Base-by-base conservation (phyloP, 306 rosid genomes). In the Betula pendula region DNA sequence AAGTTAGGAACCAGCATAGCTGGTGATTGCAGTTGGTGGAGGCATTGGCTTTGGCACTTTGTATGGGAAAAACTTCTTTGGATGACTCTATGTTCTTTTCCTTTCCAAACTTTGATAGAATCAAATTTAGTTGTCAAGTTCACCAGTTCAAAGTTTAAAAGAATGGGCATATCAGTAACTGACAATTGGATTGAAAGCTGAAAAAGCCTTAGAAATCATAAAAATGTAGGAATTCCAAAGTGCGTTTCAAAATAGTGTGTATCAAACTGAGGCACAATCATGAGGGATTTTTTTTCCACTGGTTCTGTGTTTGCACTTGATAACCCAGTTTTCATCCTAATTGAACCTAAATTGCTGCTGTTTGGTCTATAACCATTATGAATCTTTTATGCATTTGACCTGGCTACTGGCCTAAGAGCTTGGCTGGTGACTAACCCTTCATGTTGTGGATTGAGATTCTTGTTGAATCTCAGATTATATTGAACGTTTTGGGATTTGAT, bases 1-100 rank as follows among this genome's bases (percentile, higher is more conserved):
- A n/a, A n/a, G n/a, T n/a, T n/a, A n/a, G n/a, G n/a, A n/a, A 29
- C 60, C 60, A 53, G 27, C 60, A 53, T 53, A 2, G 60, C 2
- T 53, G 24, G 60, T 19, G 13, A 56, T 56, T 56, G 35, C 63
- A 56, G 63, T 56, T 56, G 63, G 33, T 56, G 63, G 31, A 56
- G 15, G 33, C 63, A 24, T 56, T 22, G 63, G 29, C 14, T 56
- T 56, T 56, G 33, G 16, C 16, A 3, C 31, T 9, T 56, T 24
- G 19, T 48, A 14, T 56, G 8, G 65, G 33, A 56, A 52, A 56
- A 56, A 1, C 17, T 24, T 56, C 20, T 22, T 56, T 11, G 63
- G 63, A 56, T 10, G 33, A 25, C 33, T 10, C 4, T 9, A 2
- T 10, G 22, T 20, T 56, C 29, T 56, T 24, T 56, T 24, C 29